phyloP scores from a whole-genome alignment of 129 eudicot genomes.

The Sambucus nigra region DNA sequence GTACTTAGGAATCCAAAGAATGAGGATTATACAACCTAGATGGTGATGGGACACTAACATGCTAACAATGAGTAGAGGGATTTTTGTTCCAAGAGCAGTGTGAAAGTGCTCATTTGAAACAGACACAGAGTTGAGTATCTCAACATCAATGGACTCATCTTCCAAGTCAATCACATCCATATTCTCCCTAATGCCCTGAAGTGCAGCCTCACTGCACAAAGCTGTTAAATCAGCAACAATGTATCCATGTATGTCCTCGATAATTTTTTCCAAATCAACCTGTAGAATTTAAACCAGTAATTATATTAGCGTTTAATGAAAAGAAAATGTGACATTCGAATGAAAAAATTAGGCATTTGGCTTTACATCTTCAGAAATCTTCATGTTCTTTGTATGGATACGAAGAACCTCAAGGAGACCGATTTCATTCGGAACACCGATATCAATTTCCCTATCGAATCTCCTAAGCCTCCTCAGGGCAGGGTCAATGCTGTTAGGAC shows the following conservation, averaged over 20 bases:
- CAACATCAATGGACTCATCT: constrained; percentile 23
- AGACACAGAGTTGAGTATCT: constrained; percentile 20
- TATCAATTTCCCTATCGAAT: no score
- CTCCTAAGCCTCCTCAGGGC: no score
- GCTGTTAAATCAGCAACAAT: constrained; percentile 25
- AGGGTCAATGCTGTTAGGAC: no score
- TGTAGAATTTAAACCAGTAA: no score
- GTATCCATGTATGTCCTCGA: no score
- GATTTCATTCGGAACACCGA: constrained; percentile 20
- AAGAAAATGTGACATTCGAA: no score
- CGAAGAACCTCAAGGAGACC: constrained; percentile 21
- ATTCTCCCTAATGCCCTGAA: constrained; percentile 22
- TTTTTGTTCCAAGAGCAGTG: constrained; percentile 21
- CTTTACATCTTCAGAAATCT: constrained; percentile 14
- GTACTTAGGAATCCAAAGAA: no score
- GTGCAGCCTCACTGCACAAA: constrained; percentile 22
- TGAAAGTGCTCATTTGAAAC: constrained; percentile 17
- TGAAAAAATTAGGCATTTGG: no score
- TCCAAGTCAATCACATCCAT: no score
- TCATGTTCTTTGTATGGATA: constrained; percentile 19
- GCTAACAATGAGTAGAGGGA: constrained; percentile 21
- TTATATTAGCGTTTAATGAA: no score
- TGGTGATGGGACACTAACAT: no score
- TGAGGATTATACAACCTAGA: no score
- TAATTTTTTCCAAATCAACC: constrained; percentile 20